These are phyloP conservation scores for Clavaria fumosa DNA, from an alignment of 768 basidiomycete species.

Conservation along the genomic window DNA sequence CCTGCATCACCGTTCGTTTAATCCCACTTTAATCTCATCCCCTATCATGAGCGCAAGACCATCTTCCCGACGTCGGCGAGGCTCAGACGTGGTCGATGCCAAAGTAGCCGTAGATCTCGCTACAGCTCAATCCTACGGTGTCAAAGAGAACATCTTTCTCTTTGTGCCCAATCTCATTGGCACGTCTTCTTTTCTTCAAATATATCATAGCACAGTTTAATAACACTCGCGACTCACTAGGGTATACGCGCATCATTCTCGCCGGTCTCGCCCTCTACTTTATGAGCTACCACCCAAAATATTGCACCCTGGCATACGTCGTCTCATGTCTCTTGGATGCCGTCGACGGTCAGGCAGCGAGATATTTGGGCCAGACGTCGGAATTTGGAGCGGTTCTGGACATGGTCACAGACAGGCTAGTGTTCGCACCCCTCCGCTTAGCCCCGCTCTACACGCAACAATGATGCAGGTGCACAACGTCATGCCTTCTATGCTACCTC, in stretches of 20 bases:
- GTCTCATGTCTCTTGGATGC: constrained; percentile 90
- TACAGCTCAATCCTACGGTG: constrained; percentile 67
- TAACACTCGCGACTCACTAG: constrained; percentile 28
- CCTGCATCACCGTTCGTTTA: too few relatives aligned
- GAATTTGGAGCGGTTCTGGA: constrained; percentile 97
- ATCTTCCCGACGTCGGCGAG: constrained; percentile 33
- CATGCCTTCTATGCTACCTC: constrained; percentile 87
- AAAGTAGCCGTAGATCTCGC: constrained; percentile 80
- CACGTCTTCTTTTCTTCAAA: too few relatives aligned
- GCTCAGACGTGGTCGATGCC: constrained; percentile 62
- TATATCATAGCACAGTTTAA: too few relatives aligned
- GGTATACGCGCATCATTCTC: constrained; percentile 81
- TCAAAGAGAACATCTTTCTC: constrained; percentile 97
- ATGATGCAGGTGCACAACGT: constrained; percentile 73
- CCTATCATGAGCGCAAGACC: too few relatives aligned
- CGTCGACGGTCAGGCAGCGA: constrained; percentile 85
- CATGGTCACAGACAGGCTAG: constrained; percentile 97
- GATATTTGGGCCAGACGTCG: constrained; percentile 77
- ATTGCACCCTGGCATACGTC: constrained; percentile 78
- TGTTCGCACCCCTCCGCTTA: constrained; percentile 8
- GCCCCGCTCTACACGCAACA: neutral
- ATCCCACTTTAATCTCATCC: too few relatives aligned
- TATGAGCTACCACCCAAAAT: constrained; percentile 92
- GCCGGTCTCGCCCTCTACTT: constrained; percentile 79
- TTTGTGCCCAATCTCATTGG: constrained; percentile 97